Evolutionary conservation across 2,329 filamentous ascomycete genomes (phyloP).

Genomic region (Xylariaceae sp.): DNA sequence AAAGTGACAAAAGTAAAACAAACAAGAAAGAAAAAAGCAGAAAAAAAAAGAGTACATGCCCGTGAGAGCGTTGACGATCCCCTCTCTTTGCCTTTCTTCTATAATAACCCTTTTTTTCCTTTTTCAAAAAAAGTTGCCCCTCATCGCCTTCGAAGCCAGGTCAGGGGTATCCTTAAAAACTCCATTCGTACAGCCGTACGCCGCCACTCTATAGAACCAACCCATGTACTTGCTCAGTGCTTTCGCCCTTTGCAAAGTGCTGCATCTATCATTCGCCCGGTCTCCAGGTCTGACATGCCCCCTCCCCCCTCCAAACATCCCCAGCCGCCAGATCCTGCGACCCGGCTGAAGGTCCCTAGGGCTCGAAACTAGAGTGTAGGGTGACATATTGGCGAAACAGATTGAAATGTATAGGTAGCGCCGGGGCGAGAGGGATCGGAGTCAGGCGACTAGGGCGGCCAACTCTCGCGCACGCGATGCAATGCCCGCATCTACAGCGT

Average conservation of each 20-base stretch:
- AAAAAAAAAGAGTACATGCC: conserved; percentile 18
- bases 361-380: conserved; percentile 8
- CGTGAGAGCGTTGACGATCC: conserved; percentile 24
- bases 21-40: conserved; percentile 14
- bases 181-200: conserved; percentile 29
- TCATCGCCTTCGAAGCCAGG: conserved; percentile 18
- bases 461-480: conserved; percentile 11
- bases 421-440: conserved; percentile 7
- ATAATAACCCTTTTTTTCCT: conserved; percentile 23
- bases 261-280: conserved; percentile 21
- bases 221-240: conserved; percentile 24
- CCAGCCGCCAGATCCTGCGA: conserved; percentile 14
- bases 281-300: conserved; percentile 18
- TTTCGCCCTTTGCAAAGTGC: conserved; percentile 15
- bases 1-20: conserved; percentile 2
- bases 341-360: conserved; percentile 10
- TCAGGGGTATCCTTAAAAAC: conserved; percentile 30
- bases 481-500: conserved; percentile 18
- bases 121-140: conserved; percentile 6
- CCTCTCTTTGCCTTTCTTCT: conserved; percentile 25
- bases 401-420: conserved; percentile 8
- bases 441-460: conserved; percentile 11
- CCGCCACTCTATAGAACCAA: conserved; percentile 24
- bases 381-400: conserved; percentile 16
- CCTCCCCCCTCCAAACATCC: conserved; percentile 7